Percentiles rank a stretch among this genome's conserved stretches.
These are phyloP conservation scores for Colletotrichum simmondsii DNA, from an alignment of 2,329 filamentous ascomycete genomes.

Conservation along the genomic window DNA sequence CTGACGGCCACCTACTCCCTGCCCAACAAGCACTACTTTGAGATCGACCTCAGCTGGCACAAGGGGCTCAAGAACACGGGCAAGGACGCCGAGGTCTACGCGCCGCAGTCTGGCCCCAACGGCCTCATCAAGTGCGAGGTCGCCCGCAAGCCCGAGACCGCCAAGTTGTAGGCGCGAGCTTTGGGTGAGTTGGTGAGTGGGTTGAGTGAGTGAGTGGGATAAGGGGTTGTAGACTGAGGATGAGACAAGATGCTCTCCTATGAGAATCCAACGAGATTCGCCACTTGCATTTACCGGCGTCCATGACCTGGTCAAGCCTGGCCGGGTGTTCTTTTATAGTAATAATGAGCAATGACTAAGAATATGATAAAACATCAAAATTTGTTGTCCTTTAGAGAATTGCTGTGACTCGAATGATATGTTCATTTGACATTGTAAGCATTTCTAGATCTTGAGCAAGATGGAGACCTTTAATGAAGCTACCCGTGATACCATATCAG, in stretches of 20 bases:
- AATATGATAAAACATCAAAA: not conserved
- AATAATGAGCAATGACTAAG: constrained; percentile 31
- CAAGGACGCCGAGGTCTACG: constrained; percentile 94
- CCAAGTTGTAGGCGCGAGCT: constrained; percentile 15
- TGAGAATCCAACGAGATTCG: not conserved
- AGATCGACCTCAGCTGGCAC: constrained; percentile 97
- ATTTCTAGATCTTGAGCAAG: too few relatives aligned
- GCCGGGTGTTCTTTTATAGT: constrained; percentile 10
- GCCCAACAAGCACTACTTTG: constrained; percentile 99
- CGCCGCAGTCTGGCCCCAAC: constrained; percentile 91
- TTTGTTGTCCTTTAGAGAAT: not conserved
- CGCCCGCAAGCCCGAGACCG: constrained; percentile 56
- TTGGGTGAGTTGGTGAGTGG: not conserved
- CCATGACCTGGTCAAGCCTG: not conserved
- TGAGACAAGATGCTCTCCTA: not conserved
- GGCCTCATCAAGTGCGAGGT: constrained; percentile 96
- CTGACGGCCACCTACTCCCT: constrained; percentile 83
- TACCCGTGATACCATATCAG: not conserved
- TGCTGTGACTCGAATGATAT: not conserved
- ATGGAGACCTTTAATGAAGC: not conserved
- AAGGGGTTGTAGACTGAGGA: not conserved
- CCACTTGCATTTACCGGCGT: constrained; percentile 29
- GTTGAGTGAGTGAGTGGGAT: too few relatives aligned
- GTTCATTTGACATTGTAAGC: too few relatives aligned
- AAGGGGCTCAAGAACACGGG: constrained; percentile 95